Evolutionary conservation across 2,329 filamentous ascomycete genomes (phyloP).

Genomic region (Neopestalotiopsis rosae): DNA sequence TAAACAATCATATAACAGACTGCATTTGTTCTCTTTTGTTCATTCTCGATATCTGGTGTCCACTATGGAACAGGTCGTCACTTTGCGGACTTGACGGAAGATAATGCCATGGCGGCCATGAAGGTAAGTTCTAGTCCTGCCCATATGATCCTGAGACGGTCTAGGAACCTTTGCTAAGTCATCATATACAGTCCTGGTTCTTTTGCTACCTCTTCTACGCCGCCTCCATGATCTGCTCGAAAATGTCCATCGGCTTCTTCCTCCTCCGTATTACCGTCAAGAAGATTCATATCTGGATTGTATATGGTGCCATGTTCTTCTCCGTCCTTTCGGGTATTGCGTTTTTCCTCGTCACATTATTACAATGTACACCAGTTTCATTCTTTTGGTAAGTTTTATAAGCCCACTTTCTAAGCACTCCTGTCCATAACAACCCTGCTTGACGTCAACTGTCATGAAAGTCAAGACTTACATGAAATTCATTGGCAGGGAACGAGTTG

Average conservation of each 20-base stretch:
- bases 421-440: no score
- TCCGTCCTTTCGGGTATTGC: conserved; percentile 24
- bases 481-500: conserved; percentile 1
- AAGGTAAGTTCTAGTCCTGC: conserved; percentile 13
- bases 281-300: conserved; percentile 24
- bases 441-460: neutral
- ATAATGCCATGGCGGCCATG: conserved; percentile 16
- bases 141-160: neutral
- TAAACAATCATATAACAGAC: neutral
- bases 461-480: neutral
- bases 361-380: conserved; percentile 27
- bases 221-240: conserved; percentile 25
- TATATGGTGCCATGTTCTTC: conserved; percentile 23
- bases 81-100: neutral
- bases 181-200: conserved; percentile 20
- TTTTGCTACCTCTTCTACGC: conserved; percentile 26
- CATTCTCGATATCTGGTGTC: conserved; percentile 17
- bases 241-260: conserved; percentile 28
- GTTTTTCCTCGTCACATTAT: conserved; percentile 28
- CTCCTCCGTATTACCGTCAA: conserved; percentile 28
- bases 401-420: neutral
- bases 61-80: conserved; percentile 22
- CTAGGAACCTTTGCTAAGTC: neutral
- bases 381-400: conserved; percentile 26
- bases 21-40: conserved; percentile 13